Conservation (phyloP, 1,284 basidiomycete genomes). For the Phellinidium pouzarii region DNA sequence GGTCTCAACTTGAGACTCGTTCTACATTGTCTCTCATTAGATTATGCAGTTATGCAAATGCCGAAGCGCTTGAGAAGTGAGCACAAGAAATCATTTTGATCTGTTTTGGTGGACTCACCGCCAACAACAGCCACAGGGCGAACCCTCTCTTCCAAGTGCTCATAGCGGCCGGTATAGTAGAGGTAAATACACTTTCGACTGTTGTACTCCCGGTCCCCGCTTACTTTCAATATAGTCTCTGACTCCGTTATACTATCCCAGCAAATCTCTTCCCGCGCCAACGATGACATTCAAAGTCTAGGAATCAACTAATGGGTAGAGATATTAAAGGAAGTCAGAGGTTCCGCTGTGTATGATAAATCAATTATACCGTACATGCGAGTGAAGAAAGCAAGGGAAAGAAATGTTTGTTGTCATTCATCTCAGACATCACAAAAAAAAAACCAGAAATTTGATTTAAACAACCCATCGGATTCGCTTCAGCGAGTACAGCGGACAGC, state of each 20-base stretch:
- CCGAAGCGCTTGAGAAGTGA: not conserved
- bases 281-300: too few species aligned
- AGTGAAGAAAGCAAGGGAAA: too few species aligned
- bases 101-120: not conserved
- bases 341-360: too few species aligned
- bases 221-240: not conserved
- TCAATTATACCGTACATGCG: too few species aligned
- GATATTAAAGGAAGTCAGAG: too few species aligned
- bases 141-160: not conserved
- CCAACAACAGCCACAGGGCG: not conserved
- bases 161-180: not conserved
- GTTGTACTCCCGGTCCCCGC: not conserved
- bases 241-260: not conserved
- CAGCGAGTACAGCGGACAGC: too few species aligned
- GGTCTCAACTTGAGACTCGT: not conserved
- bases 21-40: not conserved
- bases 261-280: not conserved
- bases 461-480: too few species aligned
- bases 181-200: constrained; percentile 5
- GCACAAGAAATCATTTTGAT: not conserved
- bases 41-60: not conserved
- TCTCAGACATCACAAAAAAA: too few species aligned
- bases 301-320: too few species aligned
- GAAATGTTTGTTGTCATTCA: too few species aligned
- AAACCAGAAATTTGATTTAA: too few species aligned